A percentile compares a stretch with the other conserved stretches of the same genome.
Evolutionary conservation across 345 rosid genomes (phyloP).

Genomic region (Bretschneidera sinensis): DNA sequence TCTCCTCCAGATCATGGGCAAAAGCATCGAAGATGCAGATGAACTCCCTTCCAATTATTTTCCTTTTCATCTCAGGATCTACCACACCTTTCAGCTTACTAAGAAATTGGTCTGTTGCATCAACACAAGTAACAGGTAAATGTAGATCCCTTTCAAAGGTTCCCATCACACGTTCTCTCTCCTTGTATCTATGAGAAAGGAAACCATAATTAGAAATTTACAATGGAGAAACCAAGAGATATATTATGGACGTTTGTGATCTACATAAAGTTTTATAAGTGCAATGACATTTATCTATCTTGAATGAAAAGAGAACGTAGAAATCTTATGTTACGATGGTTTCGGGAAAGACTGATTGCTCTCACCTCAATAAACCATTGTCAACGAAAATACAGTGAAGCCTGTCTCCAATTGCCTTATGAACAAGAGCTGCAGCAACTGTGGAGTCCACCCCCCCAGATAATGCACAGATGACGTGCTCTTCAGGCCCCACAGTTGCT

Average conservation of each 20-base stretch:
- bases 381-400: constrained; percentile 97
- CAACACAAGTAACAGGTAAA: constrained; percentile 81
- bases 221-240: neutral
- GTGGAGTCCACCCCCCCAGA: constrained; percentile 99
- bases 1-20: constrained; percentile 70
- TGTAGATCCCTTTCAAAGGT: constrained; percentile 87
- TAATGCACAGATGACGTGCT: constrained; percentile 89
- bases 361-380: constrained; percentile 85
- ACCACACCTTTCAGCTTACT: constrained; percentile 79
- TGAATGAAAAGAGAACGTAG: neutral
- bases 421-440: constrained; percentile 96
- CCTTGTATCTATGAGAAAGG: constrained; percentile 59
- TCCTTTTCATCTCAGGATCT: constrained; percentile 91
- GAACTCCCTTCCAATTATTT: constrained; percentile 90
- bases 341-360: neutral
- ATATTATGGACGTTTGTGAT: neutral
- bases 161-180: constrained; percentile 88
- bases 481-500: constrained; percentile 59
- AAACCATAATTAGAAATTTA: neutral
- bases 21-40: constrained; percentile 75
- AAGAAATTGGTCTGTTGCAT: constrained; percentile 74
- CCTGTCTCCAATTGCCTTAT: constrained; percentile 89
- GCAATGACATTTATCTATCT: neutral
- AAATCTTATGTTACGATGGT: neutral
- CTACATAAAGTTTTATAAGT: neutral